Evolutionary conservation across 257 asterid genomes (phyloP), one percentile per base, ranked within the genome.

Genomic region (Orobanche coerulescens): DNA sequence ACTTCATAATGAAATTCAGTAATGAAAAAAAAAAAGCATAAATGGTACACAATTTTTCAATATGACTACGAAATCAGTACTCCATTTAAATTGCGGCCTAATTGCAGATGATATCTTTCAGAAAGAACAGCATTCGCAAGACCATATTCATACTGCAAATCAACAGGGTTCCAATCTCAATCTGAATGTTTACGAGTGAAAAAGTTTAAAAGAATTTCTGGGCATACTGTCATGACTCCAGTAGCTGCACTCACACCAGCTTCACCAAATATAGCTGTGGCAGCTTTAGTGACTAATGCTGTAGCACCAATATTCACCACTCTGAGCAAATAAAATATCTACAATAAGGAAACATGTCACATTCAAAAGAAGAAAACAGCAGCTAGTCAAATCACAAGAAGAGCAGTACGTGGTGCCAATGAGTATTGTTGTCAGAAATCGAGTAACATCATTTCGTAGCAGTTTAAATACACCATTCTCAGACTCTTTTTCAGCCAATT

Each of bases 261-360:
- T 82, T 86, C 95, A 74, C 98, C 98, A 79, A 86, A 92, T 69
- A 85, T 78, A 24, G 88, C 82, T 12, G 98, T 92, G 51, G 98
- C 98, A 73, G 97, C 98, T 49, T 88, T 89, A 59, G 98, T 88
- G 62, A 92, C 98, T 50, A 92, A 71, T 57, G 98, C 97, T 44
- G 98, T 92, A 42, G 98, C 97, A 73, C 83, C 98, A 71, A 92
- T 92, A 73, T 92, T 92, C 68, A 86, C 98, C 79, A 92, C 97
- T 49, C 98, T 92, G 94, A 33, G 69, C 73, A 79, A 77, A 81
- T 52, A 78, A 79, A 71, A 78, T 57, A 72, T 63, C 75, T 73
- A 74, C 71, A 74, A 70, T 78, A 68, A 82, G 83, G 73, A 76
- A 72, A 50, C 65, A 65, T 39, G 64, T 72, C 54, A 43, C 62